Conservation (phyloP, 2,329 filamentous ascomycete species). For the Pseudopyrenochaeta lycopersici region DNA sequence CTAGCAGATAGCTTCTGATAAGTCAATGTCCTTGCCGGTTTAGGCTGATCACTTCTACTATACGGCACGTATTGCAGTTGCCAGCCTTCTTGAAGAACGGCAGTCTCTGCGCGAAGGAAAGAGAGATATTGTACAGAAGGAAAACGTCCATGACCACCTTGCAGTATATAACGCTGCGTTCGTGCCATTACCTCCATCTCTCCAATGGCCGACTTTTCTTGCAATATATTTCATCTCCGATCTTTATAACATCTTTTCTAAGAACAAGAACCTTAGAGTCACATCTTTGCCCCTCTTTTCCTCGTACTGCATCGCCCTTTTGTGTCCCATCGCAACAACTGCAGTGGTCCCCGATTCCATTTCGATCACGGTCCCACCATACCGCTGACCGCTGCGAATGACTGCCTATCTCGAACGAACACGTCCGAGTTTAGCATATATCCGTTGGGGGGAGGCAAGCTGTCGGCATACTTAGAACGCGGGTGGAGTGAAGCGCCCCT, state of each 20-base stretch:
- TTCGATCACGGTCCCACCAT: no score
- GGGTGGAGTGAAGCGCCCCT: slow-evolving; percentile 9
- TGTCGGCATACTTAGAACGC: slow-evolving; percentile 1
- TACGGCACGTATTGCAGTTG: no score
- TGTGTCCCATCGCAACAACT: no score
- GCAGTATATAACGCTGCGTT: not conserved
- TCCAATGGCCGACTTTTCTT: not conserved
- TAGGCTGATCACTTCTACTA: no score
- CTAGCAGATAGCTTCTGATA: no score
- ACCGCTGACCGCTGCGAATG: not conserved
- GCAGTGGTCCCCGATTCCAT: no score
- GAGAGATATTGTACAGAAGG: not conserved
- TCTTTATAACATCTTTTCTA: not conserved
- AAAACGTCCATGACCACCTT: not conserved
- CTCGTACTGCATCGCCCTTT: not conserved
- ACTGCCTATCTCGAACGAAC: not conserved
- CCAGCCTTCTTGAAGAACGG: no score
- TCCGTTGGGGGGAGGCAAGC: not conserved
- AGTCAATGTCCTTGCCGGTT: no score
- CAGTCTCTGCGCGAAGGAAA: not conserved
- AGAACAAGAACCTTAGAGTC: not conserved
- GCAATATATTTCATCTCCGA: not conserved
- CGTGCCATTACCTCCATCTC: not conserved
- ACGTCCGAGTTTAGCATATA: not conserved
- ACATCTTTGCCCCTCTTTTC: not conserved